Conservation (phyloP, 805 yeast genomes). For the Yarrowia hollandica region DNA sequence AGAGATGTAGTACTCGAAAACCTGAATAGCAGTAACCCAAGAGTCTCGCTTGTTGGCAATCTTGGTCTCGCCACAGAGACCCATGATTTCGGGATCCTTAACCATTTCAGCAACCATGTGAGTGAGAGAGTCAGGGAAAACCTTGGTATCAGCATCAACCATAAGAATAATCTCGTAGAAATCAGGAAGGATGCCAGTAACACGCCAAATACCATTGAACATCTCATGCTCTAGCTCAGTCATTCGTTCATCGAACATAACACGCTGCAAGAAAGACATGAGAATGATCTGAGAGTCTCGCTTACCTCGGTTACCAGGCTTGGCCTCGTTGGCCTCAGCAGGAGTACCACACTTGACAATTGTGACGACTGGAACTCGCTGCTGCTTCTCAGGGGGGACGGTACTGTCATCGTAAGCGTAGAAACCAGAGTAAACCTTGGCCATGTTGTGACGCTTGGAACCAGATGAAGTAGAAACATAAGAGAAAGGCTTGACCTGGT, state of each 20-base stretch:
- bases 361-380: constrained; percentile 73
- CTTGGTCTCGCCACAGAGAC: constrained; percentile 92
- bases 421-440: constrained; percentile 92
- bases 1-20: constrained; percentile 89
- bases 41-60: constrained; percentile 79
- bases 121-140: constrained; percentile 79
- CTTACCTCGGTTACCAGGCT: constrained; percentile 95
- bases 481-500: constrained; percentile 76
- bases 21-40: constrained; percentile 94
- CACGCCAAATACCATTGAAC: constrained; percentile 69
- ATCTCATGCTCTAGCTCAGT: constrained; percentile 82
- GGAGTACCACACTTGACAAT: constrained; percentile 89
- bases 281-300: constrained; percentile 91
- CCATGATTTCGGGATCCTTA: constrained; percentile 83
- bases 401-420: constrained; percentile 79
- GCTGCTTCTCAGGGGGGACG: constrained; percentile 75
- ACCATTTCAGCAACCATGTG: constrained; percentile 90
- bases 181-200: constrained; percentile 82
- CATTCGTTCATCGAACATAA: constrained; percentile 92
- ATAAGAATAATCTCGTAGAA: constrained; percentile 77
- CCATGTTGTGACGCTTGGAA: constrained; percentile 93
- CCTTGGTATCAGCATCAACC: constrained; percentile 95
- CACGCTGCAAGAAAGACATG: constrained; percentile 85
- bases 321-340: constrained; percentile 64
- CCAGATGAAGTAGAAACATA: constrained; percentile 97